Evolutionary conservation across 164 flowering plant species (phyloP), one percentile per base, ranked within the genome.

Genomic region (Aristolochia contorta): DNA sequence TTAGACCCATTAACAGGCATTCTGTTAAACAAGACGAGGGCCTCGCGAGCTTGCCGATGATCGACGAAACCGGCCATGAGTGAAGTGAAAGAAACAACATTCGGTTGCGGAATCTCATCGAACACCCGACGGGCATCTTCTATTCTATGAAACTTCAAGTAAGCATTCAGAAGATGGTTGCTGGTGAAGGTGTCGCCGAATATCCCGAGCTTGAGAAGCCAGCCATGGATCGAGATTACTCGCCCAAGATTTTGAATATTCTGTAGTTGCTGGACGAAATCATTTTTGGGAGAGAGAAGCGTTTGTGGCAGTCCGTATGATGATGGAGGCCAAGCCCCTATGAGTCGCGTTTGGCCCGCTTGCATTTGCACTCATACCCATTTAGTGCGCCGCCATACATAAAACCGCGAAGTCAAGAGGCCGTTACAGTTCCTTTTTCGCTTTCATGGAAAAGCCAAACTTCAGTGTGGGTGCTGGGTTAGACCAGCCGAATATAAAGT

Each of bases 11-110:
- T 67, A 30, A 32, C 46, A 0, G 3, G 37, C 83, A 83, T 78
- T 37, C 54, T 63, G 14, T 46, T 43, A 20, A 78, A 81, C 6
- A 85, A 58, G 47, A 25, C 16, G 23, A 83, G 74, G 8, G 79
- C 77, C 16, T 37, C 69, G 12, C 58, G 3, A 16, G 82, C 83
- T 57, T 61, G 69, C n/a, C 75, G 71, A n/a, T 14, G 10, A 53
- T 69, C 37, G 57, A 71, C 53, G 48, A 66, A 76, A 23, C 87
- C 85, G 4, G 83, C 69, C 69, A 84, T 80, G 57, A 86, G 72
- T 16, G 87, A 69, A 48, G 82, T 86, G 81, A 81, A 86, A 0
- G 92, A 80, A 43, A 84, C 87, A 0, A 82, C 83, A 53, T 83
- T 77, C 30, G 81, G 77, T 37, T 74, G 60, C 9, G 65, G 52